These are phyloP conservation scores for Fusarium bulbicola DNA, from an alignment of 2,329 filamentous ascomycete species.

Conservation along the genomic window DNA sequence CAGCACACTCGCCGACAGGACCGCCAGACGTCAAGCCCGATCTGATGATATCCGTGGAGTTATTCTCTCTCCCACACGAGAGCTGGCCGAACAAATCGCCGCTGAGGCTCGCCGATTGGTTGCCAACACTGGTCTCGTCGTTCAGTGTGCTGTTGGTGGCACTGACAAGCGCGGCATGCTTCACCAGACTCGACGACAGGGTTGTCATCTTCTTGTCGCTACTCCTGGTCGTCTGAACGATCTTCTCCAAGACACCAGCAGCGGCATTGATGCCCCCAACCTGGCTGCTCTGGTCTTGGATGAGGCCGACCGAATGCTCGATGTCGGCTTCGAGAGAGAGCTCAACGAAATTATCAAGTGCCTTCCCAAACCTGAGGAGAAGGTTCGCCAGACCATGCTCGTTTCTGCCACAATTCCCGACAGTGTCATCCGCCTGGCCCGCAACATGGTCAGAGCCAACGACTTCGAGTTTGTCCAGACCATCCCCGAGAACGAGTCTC, in stretches of 20 bases:
- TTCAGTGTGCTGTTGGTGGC: slow-evolving; percentile 88
- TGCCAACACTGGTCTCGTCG: slow-evolving; percentile 69
- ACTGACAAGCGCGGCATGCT: slow-evolving; percentile 80
- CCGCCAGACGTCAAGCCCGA: slow-evolving; percentile 48
- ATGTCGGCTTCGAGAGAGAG: slow-evolving; percentile 83
- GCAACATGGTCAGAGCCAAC: slow-evolving; percentile 76
- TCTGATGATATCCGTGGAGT: slow-evolving; percentile 72
- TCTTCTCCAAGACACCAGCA: slow-evolving; percentile 72
- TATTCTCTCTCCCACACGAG: slow-evolving; percentile 81
- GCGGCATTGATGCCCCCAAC: slow-evolving; percentile 75
- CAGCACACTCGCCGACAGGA: slow-evolving; percentile 64
- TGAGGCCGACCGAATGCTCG: slow-evolving; percentile 97
- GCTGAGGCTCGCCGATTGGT: slow-evolving; percentile 78
- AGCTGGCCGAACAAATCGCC: slow-evolving; percentile 83
- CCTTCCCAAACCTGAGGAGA: slow-evolving; percentile 70
- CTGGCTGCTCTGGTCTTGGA: slow-evolving; percentile 95
- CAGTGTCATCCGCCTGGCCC: slow-evolving; percentile 82
- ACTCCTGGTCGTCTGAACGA: slow-evolving; percentile 91
- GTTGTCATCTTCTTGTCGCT: slow-evolving; percentile 89
- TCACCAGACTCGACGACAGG: slow-evolving; percentile 71
- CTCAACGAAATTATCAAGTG: slow-evolving; percentile 67
- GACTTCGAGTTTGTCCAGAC: slow-evolving; percentile 92
- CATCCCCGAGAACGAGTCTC: slow-evolving; percentile 81
- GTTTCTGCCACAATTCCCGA: slow-evolving; percentile 93
- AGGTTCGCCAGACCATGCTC: slow-evolving; percentile 87